Conservation (phyloP, 192 early-diverging fungal species). For the Spizellomyces sp. region DNA sequence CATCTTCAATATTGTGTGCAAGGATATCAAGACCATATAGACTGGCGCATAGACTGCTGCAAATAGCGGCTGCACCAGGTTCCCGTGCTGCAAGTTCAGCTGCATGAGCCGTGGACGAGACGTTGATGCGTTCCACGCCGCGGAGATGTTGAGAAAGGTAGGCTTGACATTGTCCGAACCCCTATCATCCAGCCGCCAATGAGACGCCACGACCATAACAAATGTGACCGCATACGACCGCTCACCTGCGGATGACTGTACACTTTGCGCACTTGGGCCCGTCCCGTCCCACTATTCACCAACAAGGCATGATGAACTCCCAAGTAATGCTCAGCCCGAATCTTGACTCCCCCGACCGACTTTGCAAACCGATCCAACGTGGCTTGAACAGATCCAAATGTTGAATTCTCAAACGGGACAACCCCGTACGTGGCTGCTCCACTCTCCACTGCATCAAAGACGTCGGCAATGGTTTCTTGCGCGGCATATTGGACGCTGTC, state of each 20-base stretch:
- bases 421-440: conserved; percentile 83
- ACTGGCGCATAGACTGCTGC: conserved; percentile 74
- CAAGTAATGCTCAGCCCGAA: conserved; percentile 81
- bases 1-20: conserved; percentile 77
- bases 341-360: conserved; percentile 48
- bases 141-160: conserved; percentile 78
- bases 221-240: conserved; percentile 13
- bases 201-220: background rate
- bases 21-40: conserved; percentile 81
- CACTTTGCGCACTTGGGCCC: conserved; percentile 71
- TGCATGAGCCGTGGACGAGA: conserved; percentile 82
- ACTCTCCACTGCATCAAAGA: conserved; percentile 76
- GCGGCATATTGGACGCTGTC: conserved; percentile 66
- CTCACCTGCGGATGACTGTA: conserved; percentile 67
- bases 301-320: conserved; percentile 81
- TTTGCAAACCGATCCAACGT: conserved; percentile 81
- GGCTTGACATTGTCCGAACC: conserved; percentile 76
- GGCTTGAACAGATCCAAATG: conserved; percentile 76
- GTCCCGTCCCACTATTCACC: conserved; percentile 56
- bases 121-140: conserved; percentile 69
- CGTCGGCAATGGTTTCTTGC: conserved; percentile 53
- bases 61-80: conserved; percentile 77
- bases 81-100: conserved; percentile 85
- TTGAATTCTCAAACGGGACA: conserved; percentile 96
- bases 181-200: conserved; percentile 46